Percentiles rank a stretch among this genome's conserved stretches.
phyloP scores from a whole-genome alignment of 768 basidiomycete species.

The Zangia roseola region DNA sequence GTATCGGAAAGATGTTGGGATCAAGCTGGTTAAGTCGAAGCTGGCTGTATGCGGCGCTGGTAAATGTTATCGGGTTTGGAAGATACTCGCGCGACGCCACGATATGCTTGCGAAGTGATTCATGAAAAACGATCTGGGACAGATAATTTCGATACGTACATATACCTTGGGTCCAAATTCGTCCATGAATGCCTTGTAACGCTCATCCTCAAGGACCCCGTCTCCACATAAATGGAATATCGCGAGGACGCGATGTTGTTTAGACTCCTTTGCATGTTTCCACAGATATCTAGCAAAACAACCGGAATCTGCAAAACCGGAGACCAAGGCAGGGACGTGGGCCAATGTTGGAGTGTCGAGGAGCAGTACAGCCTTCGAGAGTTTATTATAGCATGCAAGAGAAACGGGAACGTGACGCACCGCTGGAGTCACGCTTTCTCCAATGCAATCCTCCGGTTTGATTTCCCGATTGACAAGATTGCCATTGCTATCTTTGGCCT shows the following conservation, averaged over 20 bases:
- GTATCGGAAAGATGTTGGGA: slow-evolving; percentile 66
- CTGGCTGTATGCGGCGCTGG: slow-evolving; percentile 68
- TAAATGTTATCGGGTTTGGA: slow-evolving; percentile 70
- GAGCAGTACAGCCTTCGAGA: slow-evolving; percentile 55
- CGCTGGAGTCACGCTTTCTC: slow-evolving; percentile 48
- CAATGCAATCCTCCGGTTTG: slow-evolving; percentile 59
- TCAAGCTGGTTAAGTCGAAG: slow-evolving; percentile 74
- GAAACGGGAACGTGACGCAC: slow-evolving; percentile 29
- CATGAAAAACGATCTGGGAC: neutral
- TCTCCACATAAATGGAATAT: slow-evolving; percentile 74
- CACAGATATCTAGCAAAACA: slow-evolving; percentile 52
- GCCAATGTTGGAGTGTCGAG: slow-evolving; percentile 67
- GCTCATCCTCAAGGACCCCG: slow-evolving; percentile 64
- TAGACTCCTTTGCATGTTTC: slow-evolving; percentile 35
- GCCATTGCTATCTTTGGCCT: slow-evolving; percentile 45
- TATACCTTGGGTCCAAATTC: slow-evolving; percentile 58
- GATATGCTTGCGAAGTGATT: slow-evolving; percentile 56
- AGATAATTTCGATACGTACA: slow-evolving; percentile 41
- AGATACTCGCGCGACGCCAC: slow-evolving; percentile 64
- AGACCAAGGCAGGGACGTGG: slow-evolving; percentile 52
- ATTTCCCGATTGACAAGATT: slow-evolving; percentile 48
- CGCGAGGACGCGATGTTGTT: slow-evolving; percentile 44
- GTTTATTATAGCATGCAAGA: neutral
- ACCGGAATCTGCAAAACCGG: slow-evolving; percentile 44
- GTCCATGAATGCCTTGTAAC: slow-evolving; percentile 73